These are phyloP conservation scores for Lolium multiflorum DNA, from an alignment of 176 grass and related monocot genomes.

Conservation along the genomic window DNA sequence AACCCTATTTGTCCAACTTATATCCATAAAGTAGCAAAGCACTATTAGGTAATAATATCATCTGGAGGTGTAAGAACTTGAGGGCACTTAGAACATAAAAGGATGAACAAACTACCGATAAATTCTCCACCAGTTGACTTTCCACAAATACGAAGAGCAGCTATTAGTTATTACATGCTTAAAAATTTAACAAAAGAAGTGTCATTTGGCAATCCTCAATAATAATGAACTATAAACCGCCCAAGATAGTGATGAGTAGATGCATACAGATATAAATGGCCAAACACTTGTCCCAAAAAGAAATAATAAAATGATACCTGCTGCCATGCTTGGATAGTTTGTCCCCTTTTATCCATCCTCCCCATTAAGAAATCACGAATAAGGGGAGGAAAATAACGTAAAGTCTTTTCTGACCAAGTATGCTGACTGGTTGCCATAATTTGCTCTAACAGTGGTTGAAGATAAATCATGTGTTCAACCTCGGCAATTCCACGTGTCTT, in stretches of 20 bases:
- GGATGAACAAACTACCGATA: neutral
- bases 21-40: neutral
- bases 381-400: constrained; percentile 80
- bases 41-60: constrained; percentile 9
- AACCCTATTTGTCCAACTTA: neutral
- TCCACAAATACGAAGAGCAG: neutral
- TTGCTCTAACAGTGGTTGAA: constrained; percentile 93
- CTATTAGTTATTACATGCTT: neutral
- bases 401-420: constrained; percentile 95
- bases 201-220: neutral
- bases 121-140: neutral
- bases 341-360: constrained; percentile 88
- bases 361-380: constrained; percentile 84
- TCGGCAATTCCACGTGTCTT: constrained; percentile 98
- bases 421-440: constrained; percentile 99
- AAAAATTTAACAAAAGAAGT: constrained; percentile 13
- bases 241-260: constrained; percentile 3
- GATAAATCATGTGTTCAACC: constrained; percentile 96
- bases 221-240: constrained; percentile 3
- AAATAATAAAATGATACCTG: constrained; percentile 58
- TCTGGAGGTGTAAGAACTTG: constrained; percentile 32
- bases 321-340: constrained; percentile 94
- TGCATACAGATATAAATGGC: constrained; percentile 24
- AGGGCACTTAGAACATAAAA: constrained; percentile 16
- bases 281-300: constrained; percentile 25